Conservation (phyloP, 2,329 filamentous ascomycete species). For the Akanthomyces lecanii region DNA sequence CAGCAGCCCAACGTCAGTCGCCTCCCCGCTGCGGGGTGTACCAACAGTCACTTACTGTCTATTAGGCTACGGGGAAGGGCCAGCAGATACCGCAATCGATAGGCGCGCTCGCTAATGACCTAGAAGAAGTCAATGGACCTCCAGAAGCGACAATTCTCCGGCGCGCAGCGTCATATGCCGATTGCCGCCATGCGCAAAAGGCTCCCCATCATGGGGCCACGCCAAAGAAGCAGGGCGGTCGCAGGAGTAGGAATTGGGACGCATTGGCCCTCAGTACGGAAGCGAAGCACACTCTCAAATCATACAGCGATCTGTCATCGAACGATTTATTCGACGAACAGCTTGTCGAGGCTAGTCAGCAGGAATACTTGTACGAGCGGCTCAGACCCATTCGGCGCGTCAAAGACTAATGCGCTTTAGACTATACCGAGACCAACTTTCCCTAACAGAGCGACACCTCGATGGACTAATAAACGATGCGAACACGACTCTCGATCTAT, state of each 20-base stretch:
- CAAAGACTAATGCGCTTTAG: conserved; percentile 36
- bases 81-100: conserved; percentile 52
- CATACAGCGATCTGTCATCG: not conserved
- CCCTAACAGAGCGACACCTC: conserved; percentile 76
- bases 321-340: conserved; percentile 52
- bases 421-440: conserved; percentile 75
- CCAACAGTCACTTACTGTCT: conserved; percentile 18
- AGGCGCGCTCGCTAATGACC: conserved; percentile 54
- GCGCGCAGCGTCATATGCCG: conserved; percentile 70
- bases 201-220: conserved; percentile 30
- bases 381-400: not conserved
- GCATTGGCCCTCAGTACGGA: conserved; percentile 40
- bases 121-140: conserved; percentile 52
- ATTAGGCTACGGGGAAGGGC: conserved; percentile 51
- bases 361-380: conserved; percentile 68
- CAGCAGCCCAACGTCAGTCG: conserved; percentile 58
- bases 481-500: conserved; percentile 66
- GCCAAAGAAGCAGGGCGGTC: conserved; percentile 32
- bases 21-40: conserved; percentile 19
- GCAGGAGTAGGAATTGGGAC: conserved; percentile 44
- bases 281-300: not conserved
- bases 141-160: conserved; percentile 62
- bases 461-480: conserved; percentile 75
- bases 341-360: conserved; percentile 76
- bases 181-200: conserved; percentile 64